phyloP scores from a whole-genome alignment of 2,329 filamentous ascomycete genomes.

The Fusarium metavorans region DNA sequence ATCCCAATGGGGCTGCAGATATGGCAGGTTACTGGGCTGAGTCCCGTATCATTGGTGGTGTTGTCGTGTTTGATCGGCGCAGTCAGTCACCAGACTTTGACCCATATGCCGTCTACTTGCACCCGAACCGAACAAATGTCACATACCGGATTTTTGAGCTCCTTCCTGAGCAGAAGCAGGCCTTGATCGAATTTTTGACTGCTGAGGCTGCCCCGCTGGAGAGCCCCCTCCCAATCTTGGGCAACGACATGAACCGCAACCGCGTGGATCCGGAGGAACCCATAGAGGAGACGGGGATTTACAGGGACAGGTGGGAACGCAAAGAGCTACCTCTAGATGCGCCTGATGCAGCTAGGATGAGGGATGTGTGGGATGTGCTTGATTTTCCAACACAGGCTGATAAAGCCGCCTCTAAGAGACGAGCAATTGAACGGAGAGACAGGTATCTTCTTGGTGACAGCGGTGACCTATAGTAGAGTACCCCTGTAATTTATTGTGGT shows the following conservation, averaged over 20 bases:
- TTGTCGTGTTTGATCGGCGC: slow-evolving; percentile 8
- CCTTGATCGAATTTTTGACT: background rate
- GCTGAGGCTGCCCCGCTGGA: background rate
- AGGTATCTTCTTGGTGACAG: background rate
- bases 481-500: background rate
- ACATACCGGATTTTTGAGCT: slow-evolving; percentile 10
- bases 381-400: background rate
- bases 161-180: background rate
- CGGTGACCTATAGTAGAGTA: background rate
- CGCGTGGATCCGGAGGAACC: slow-evolving; percentile 8
- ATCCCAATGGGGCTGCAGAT: background rate
- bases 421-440: background rate
- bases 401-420: background rate
- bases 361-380: background rate
- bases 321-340: background rate
- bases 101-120: slow-evolving; percentile 2
- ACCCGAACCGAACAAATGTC: background rate
- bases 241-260: background rate
- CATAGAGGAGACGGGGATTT: background rate
- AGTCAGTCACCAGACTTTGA: background rate
- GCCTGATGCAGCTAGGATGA: background rate
- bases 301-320: background rate
- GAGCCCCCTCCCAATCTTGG: background rate
- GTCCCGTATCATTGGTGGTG: background rate
- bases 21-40: slow-evolving; percentile 17